A percentile compares a stretch with the other conserved stretches of the same genome.
Conservation (phyloP, 306 rosid species). For the Delonix regia region DNA sequence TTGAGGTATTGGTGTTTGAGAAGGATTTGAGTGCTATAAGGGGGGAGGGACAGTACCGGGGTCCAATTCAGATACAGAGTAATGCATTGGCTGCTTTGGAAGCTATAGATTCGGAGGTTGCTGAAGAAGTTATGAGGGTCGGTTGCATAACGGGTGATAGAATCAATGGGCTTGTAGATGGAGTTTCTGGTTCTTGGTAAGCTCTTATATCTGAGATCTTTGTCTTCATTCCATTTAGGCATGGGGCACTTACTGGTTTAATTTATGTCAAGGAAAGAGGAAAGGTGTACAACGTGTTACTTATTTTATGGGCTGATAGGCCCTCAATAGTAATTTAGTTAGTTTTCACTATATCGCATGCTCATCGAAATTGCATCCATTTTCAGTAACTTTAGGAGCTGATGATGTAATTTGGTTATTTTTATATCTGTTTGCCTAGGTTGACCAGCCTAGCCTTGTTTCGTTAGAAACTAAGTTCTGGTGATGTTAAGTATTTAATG, state of each 20-base stretch:
- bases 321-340: background rate
- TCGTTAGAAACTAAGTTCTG: background rate
- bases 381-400: slow-evolving; percentile 2
- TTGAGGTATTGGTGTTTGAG: slow-evolving; percentile 96
- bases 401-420: slow-evolving; percentile 8
- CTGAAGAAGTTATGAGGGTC: slow-evolving; percentile 83
- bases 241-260: background rate
- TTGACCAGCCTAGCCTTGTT: background rate
- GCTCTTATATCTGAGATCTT: slow-evolving; percentile 9
- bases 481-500: background rate
- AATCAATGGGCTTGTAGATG: slow-evolving; percentile 94
- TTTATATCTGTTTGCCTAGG: background rate
- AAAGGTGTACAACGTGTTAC: background rate
- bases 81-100: slow-evolving; percentile 98
- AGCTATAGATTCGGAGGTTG: slow-evolving; percentile 88
- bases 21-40: slow-evolving; percentile 91
- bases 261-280: background rate
- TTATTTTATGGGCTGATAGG: background rate
- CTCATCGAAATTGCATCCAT: slow-evolving; percentile 5
- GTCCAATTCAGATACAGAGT: slow-evolving; percentile 98
- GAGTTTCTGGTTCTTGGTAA: slow-evolving; percentile 91
- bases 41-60: slow-evolving; percentile 96
- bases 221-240: slow-evolving; percentile 10
- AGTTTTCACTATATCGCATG: slow-evolving; percentile 9
- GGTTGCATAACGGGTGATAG: slow-evolving; percentile 97